Evolutionary conservation across 31 red algal genomes (phyloP), one percentile per base, ranked within the genome.

Genomic region (Asparagopsis taxiformis): DNA sequence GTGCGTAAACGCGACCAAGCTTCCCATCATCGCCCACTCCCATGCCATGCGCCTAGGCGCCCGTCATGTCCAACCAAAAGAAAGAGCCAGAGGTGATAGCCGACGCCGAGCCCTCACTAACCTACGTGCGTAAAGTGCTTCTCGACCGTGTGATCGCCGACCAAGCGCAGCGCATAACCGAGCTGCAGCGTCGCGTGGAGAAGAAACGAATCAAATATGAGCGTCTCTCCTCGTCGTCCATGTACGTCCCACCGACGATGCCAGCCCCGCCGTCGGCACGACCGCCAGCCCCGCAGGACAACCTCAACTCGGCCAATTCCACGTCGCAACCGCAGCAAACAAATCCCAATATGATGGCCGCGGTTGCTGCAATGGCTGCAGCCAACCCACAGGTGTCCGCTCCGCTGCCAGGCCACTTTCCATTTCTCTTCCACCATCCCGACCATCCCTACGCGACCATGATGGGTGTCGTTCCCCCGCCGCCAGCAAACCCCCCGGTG

Each of bases 111-210:
- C 8, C 50, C 15, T 1, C 19, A 13, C 46, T 52, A 3, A 26
- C 24, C 19, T 17, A 15, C 22, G 89, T 92, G 20, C 89, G 89
- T 36, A 76, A 71, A 23, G 25, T 46, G 29, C 44, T 84, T 3
- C 49, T 92, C 35, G 73, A 92, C 22, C 73, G 57, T 8, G 56
- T 92, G 39, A 79, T 83, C 16, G 59, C 31, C 37, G 65, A 79
- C 21, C 89, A 92, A 48, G 80, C 64, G n/a, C 30, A 71, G 32
- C 72, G 79, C 24, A 92, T 92, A 37, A 55, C 72, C 23, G 79
- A 92, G 54, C 37, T 92, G 64, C 79, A 92, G 51, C 89, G 89
- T 44, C 53, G 31, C 35, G 48, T 92, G 22, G 79, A 92, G 35
- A 83, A 77, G 41, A 92, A 84, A 50, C 51, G 68, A 9, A 72